Conservation (phyloP, 805 yeast species). For the Lipomyces kockii region DNA sequence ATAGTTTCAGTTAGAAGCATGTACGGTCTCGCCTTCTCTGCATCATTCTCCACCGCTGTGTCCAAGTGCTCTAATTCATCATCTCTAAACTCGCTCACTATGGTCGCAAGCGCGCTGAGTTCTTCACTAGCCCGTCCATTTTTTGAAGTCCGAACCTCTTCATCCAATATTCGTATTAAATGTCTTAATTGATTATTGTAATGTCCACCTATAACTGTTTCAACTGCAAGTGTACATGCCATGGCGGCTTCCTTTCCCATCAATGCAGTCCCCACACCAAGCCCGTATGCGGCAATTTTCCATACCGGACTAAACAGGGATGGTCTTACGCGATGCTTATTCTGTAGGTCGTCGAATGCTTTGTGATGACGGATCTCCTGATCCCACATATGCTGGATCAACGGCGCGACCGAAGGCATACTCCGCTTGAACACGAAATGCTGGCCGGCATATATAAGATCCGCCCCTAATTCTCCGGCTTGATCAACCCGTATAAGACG, state of each 20-base stretch:
- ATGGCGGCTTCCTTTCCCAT: slow-evolving; percentile 94
- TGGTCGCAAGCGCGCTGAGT: slow-evolving; percentile 58
- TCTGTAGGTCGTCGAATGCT: slow-evolving; percentile 80
- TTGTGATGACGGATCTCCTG: slow-evolving; percentile 91
- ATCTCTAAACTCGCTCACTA: slow-evolving; percentile 80
- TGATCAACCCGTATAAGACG: slow-evolving; percentile 81
- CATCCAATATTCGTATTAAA: slow-evolving; percentile 45
- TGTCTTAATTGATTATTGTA: slow-evolving; percentile 88
- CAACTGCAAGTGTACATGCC: slow-evolving; percentile 99
- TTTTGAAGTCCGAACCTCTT: slow-evolving; percentile 15
- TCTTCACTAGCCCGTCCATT: slow-evolving; percentile 55
- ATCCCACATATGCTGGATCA: slow-evolving; percentile 96
- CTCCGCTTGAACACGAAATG: slow-evolving; percentile 71
- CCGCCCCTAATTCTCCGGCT: slow-evolving; percentile 97
- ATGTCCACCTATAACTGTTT: slow-evolving; percentile 96
- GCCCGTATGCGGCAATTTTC: slow-evolving; percentile 85
- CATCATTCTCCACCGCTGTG: slow-evolving; percentile 90
- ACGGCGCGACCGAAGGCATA: slow-evolving; percentile 75
- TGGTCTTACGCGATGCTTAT: slow-evolving; percentile 82
- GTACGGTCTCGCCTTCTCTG: slow-evolving; percentile 92
- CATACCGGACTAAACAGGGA: slow-evolving; percentile 89
- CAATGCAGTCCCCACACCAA: slow-evolving; percentile 86
- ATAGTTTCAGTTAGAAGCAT: slow-evolving; percentile 85
- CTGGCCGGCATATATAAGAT: slow-evolving; percentile 91
- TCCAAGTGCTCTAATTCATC: slow-evolving; percentile 94